Evolutionary conservation across 345 rosid species (phyloP).

Genomic region (Isatis tinctoria): DNA sequence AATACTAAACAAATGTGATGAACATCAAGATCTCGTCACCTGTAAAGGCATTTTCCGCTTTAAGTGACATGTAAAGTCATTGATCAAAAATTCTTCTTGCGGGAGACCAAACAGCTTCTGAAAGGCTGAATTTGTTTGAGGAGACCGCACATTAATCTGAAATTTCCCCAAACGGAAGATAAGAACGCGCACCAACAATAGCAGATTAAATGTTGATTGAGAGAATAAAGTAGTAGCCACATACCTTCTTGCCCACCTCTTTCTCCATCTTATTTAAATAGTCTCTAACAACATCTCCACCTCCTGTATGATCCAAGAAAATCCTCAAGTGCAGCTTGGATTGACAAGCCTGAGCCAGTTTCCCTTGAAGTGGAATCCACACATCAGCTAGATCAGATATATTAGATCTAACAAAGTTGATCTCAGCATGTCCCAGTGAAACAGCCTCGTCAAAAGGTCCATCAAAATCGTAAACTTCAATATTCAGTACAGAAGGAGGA

Average conservation of each 20-base stretch:
- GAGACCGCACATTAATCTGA: constrained; percentile 91
- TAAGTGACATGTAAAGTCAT: constrained; percentile 96
- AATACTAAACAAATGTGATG: constrained; percentile 3
- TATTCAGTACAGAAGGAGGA: constrained; percentile 88
- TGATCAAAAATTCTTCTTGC: constrained; percentile 92
- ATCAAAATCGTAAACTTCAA: constrained; percentile 91
- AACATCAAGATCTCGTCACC: constrained; percentile 42
- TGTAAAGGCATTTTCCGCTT: constrained; percentile 90
- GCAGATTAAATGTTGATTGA: constrained; percentile 5
- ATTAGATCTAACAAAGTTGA: constrained; percentile 83
- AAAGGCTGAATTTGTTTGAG: constrained; percentile 93
- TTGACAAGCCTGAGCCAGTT: constrained; percentile 88
- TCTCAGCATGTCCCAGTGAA: constrained; percentile 76
- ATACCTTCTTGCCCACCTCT: constrained; percentile 97
- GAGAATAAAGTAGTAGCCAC: constrained; percentile 7
- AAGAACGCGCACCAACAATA: neutral
- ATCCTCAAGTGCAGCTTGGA: constrained; percentile 87
- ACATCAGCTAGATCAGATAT: constrained; percentile 86
- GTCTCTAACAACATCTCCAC: constrained; percentile 75
- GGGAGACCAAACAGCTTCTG: constrained; percentile 97
- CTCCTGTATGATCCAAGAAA: constrained; percentile 85
- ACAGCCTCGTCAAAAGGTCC: constrained; percentile 92
- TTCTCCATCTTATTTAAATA: constrained; percentile 96
- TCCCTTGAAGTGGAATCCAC: constrained; percentile 87
- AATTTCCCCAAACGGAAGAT: constrained; percentile 5